phyloP scores from a whole-genome alignment of 257 asterid species.

The Fraxinus anomala region DNA sequence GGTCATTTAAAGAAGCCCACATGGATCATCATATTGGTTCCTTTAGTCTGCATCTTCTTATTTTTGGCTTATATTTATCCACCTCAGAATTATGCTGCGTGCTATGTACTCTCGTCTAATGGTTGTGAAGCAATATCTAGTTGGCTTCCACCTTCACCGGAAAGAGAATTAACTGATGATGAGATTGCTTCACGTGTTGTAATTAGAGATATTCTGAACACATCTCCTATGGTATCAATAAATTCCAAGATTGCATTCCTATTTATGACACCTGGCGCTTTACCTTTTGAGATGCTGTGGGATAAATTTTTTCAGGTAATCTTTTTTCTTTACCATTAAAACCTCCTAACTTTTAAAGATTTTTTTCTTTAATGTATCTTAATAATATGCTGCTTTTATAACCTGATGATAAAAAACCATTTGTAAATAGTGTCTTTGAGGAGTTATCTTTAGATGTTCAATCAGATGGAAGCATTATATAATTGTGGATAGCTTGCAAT shows the following conservation, averaged over 20 bases:
- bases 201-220: slow-evolving; percentile 72
- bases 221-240: slow-evolving; percentile 47
- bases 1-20: slow-evolving; percentile 83
- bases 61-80: slow-evolving; percentile 88
- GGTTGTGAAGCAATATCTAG: slow-evolving; percentile 70
- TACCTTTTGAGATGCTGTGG: slow-evolving; percentile 97
- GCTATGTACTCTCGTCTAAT: slow-evolving; percentile 74
- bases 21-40: slow-evolving; percentile 85
- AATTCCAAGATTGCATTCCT: slow-evolving; percentile 88
- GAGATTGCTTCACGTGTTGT: slow-evolving; percentile 87
- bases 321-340: background rate
- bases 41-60: slow-evolving; percentile 79
- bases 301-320: slow-evolving; percentile 91
- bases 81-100: slow-evolving; percentile 78
- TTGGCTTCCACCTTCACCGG: slow-evolving; percentile 85
- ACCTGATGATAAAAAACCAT: no score
- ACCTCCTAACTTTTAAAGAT: background rate
- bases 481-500: no score
- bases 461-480: no score
- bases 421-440: background rate
- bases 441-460: background rate
- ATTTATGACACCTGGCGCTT: slow-evolving; percentile 89
- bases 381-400: background rate
- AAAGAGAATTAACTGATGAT: slow-evolving; percentile 77
- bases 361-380: background rate